Base-by-base conservation (phyloP, 75 land plant species). In the Ceratopteris richardii region DNA sequence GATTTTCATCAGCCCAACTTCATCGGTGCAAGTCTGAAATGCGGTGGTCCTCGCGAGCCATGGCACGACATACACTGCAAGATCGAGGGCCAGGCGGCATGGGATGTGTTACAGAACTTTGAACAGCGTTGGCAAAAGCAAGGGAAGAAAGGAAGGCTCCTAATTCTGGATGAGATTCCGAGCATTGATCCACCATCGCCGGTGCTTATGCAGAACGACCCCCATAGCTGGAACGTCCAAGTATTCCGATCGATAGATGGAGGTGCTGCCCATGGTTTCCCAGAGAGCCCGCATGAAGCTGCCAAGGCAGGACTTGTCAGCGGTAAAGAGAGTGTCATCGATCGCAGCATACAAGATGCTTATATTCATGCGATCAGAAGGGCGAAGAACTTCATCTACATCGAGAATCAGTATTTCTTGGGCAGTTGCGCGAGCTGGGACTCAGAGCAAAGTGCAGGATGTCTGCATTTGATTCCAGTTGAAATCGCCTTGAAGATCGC, bases 331-430 rank as follows among this genome's bases (percentile, higher is more conserved):
- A 82, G 82, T 33, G 75, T 77, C 56, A 85, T 88, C 39, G 94
- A 88, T 60, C 57, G 86, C 39, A 80, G 90, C 70, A 85, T 88
- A 36, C 94, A 88, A 47, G 94, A 88, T 67, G 94, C 83, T 51
- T 88, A 85, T 60, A 80, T 88, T 41, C 63, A 82, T 69, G 94
- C 94, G 5, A 88, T 88, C 22, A 31, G n/a, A n/a, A n/a, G n/a
- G n/a, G n/a, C n/a, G n/a, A n/a, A n/a, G n/a, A n/a, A n/a, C n/a
- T n/a, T n/a, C n/a, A n/a, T n/a, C n/a, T n/a, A n/a, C n/a, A n/a
- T n/a, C n/a, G n/a, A n/a, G n/a, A n/a, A n/a, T n/a, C 94, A 88
- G 61, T 88, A 88, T 73, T 88, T 88, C 63, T 71, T 88, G 36
- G 94, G 94, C 51, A 85, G 90, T 51, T 86, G 76, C 5, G 85